Base-by-base conservation (phyloP, 331 rosid genomes). In the Acacia pycnantha region DNA sequence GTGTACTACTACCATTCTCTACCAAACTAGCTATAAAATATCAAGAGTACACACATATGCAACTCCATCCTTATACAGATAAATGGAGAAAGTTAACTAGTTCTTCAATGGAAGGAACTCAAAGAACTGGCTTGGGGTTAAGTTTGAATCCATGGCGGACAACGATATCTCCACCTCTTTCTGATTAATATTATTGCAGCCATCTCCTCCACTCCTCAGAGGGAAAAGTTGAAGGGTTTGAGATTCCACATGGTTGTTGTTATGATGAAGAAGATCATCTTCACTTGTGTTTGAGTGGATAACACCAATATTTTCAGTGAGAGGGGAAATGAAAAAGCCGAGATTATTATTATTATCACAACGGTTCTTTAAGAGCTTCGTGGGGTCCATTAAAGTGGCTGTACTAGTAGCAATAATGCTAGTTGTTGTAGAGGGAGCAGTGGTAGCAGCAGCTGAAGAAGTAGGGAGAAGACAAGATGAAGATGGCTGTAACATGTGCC, bases 41-140 rank as follows among this genome's bases (percentile, higher is more conserved):
- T 44, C 51, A 73, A 75, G 47, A 73, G 71, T 82, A 14, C 56
- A 44, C 70, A 81, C 24, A 21, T 10, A 51, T 47, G 27, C 40
- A 26, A 13, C 21, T 48, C 74, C 79, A 70, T 61, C 58, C 78
- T 74, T 70, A 73, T 79, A 78, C 87, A 85, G 27, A 56, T 31
- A 24, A 77, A 84, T 5, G n/a, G 33, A 24, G 74, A 84, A 84
- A 61, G 33, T n/a, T 51, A 51, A 19, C 7, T 74, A 91, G 79
- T 92, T 88, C 89, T 95, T 95, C 90, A 92, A 78, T 7, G 98
- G 98, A 67, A 95, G 98, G 87, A 95, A 95, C 91, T 93, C 99
- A 68, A 89, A 88, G 77, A 92, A 92, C 72, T 90, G 62, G 89
- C 74, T 83, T 9, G 91, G 95, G 8, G 80, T 77, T 70, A 66